phyloP scores from a whole-genome alignment of 345 rosid genomes.

The Cardamine resedifolia region DNA sequence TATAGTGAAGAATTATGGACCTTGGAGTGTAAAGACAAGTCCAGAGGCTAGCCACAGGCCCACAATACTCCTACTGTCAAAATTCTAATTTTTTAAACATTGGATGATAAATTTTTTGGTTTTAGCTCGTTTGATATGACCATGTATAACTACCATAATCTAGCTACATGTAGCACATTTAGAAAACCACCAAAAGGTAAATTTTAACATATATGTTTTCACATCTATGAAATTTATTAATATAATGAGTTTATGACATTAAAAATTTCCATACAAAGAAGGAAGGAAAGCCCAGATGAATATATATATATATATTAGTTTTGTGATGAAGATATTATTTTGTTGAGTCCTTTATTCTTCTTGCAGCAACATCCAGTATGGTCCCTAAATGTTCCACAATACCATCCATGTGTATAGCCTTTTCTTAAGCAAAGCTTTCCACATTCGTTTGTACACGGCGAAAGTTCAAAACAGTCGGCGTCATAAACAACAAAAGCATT shows the following conservation, averaged over 20 bases:
- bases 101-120: too few species aligned
- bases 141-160: neutral
- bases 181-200: too few species aligned
- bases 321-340: neutral
- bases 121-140: neutral
- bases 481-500: neutral
- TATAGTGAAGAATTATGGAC: neutral
- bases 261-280: neutral
- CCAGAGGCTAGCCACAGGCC: neutral
- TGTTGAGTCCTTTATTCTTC: neutral
- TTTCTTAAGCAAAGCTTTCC: neutral
- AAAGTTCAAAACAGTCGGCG: neutral
- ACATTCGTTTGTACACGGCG: neutral
- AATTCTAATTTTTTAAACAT: too few species aligned
- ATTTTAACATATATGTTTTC: neutral
- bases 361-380: neutral
- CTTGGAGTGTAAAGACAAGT: neutral
- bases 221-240: neutral
- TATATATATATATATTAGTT: neutral
- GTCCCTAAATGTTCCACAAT: neutral
- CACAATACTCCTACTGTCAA: neutral
- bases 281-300: neutral
- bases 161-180: neutral
- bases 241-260: neutral
- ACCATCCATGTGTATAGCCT: neutral